These are phyloP conservation scores for Fusarium ambrosium DNA, from an alignment of 2,329 filamentous ascomycete genomes.

Conservation along the genomic window DNA sequence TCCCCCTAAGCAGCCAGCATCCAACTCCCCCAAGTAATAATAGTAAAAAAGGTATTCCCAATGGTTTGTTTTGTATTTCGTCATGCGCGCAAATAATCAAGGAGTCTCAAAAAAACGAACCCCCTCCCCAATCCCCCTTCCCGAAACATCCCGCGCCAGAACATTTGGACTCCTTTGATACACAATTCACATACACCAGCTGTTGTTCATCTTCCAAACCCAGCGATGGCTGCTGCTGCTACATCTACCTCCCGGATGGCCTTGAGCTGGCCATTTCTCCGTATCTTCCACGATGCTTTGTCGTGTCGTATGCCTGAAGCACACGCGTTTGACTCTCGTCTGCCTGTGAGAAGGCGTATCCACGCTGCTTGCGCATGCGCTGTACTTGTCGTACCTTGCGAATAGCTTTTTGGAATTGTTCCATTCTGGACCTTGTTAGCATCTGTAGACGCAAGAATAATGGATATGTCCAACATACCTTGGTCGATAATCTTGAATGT, in stretches of 20 bases:
- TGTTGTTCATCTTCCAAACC: neutral
- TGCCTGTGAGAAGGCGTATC: constrained; percentile 97
- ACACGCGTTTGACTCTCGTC: constrained; percentile 96
- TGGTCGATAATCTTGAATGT: constrained; percentile 98
- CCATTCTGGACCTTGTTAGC: constrained; percentile 76
- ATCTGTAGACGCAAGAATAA: neutral
- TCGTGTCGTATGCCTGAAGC: constrained; percentile 97
- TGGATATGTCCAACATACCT: constrained; percentile 69
- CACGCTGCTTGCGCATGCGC: constrained; percentile 98
- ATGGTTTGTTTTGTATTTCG: constrained; percentile 45
- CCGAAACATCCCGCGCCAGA: constrained; percentile 35
- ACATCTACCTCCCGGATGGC: constrained; percentile 46
- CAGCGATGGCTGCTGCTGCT: constrained; percentile 3
- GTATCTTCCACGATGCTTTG: constrained; percentile 88
- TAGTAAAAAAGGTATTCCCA: constrained; percentile 18
- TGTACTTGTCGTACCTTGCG: constrained; percentile 98
- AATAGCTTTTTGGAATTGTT: constrained; percentile 99
- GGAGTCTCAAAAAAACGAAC: neutral
- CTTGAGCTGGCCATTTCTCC: constrained; percentile 85
- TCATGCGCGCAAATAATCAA: constrained; percentile 41
- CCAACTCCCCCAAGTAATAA: constrained; percentile 41
- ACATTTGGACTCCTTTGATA: constrained; percentile 9
- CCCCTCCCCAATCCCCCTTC: constrained; percentile 6
- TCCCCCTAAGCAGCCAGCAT: constrained; percentile 27
- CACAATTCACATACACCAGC: neutral